phyloP scores from a whole-genome alignment of 441 rosid genomes.

The Populus tomentosa region DNA sequence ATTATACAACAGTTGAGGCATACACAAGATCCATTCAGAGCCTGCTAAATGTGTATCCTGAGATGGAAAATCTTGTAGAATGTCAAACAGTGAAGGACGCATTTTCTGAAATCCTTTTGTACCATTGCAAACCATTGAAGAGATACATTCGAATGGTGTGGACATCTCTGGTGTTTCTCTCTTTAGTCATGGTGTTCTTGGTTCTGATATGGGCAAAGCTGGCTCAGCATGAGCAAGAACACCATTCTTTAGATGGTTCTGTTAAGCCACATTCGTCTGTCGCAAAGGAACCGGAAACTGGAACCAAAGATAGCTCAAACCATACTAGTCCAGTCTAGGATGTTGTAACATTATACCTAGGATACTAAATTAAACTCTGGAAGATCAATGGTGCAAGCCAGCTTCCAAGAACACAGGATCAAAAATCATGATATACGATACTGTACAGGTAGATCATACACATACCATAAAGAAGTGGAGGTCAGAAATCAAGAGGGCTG shows the following conservation, averaged over 20 bases:
- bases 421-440: background rate
- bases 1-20: constrained; percentile 31
- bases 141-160: constrained; percentile 40
- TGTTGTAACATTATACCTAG: background rate
- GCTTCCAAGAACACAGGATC: background rate
- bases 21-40: constrained; percentile 50
- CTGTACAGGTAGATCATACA: background rate
- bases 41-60: constrained; percentile 50
- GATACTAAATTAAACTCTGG: background rate
- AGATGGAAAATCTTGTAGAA: constrained; percentile 49
- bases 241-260: constrained; percentile 27
- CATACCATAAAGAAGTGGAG: background rate
- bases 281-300: constrained; percentile 7
- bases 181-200: constrained; percentile 39
- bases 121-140: constrained; percentile 57
- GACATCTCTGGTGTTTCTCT: constrained; percentile 42
- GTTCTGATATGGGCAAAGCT: constrained; percentile 40
- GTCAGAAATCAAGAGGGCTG: background rate
- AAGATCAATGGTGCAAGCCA: constrained; percentile 10
- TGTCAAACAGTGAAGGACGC: constrained; percentile 56
- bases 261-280: constrained; percentile 32
- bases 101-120: constrained; percentile 40
- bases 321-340: constrained; percentile 4
- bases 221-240: constrained; percentile 26
- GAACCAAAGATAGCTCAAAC: constrained; percentile 7